Base-by-base conservation (phyloP, 441 rosid species). In the Melastoma candidum region DNA sequence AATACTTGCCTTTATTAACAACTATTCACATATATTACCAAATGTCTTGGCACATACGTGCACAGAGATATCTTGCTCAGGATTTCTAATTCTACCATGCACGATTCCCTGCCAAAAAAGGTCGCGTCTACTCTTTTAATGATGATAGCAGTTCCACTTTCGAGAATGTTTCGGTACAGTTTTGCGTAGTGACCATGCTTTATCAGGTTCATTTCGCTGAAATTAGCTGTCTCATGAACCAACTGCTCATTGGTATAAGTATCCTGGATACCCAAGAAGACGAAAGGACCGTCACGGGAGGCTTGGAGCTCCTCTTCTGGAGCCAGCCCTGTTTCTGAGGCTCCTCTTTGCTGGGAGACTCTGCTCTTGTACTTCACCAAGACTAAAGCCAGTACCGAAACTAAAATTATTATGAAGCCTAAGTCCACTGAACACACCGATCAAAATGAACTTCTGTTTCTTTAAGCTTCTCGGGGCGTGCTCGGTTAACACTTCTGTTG, bases 101-200 rank as follows among this genome's bases (percentile, higher is more conserved):
- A 77, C 2, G 77, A 56, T 64, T 87, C 96, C 66, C 46, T 75
- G 63, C 64, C 85, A 22, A 65, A 39, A 4, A 79, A 70, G 65
- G 25, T 64, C 59, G 67, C 44, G 68, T 94, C 78, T 11, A 87
- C 72, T 78, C 59, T 90, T 64, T 90, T 94, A 44, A 94, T 64
- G 53, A 85, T 80, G 13, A 87, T 68, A 47, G 73, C 72, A 44
- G 58, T 47, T 12, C 88, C 86, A 60, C 71, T 78, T 43, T 75
- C 94, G 59, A 85, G 66, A 39, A 66, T 49, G 48, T 95, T 96
- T 24, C 58, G 78, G 71, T 74, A 94, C 25, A 94, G 81, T 58
- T 71, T 86, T 29, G 97, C 99, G 0, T 97, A 87, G 63, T 90
- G 97, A 46, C 99, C 99, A 47, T 77, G 76, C 70, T 87, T 90